Conservation (phyloP, 108 stramenopile genomes). For the Cyclotella kingstonii region DNA sequence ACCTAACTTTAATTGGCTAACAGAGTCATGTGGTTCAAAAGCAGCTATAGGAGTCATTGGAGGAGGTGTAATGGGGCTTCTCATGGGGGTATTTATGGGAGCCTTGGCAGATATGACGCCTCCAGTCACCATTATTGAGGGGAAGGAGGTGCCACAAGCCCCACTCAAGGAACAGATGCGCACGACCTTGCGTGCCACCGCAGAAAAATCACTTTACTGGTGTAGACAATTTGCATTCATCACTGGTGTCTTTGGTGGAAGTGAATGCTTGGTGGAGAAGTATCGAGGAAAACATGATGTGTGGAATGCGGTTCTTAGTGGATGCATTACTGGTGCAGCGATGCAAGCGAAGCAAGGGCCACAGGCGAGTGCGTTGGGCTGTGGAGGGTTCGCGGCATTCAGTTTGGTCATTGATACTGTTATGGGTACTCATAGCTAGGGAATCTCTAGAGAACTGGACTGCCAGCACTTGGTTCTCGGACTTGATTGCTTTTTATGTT, state of each 20-base stretch:
- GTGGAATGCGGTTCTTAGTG: slow-evolving; percentile 88
- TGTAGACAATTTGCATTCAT: slow-evolving; percentile 91
- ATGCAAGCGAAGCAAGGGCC: slow-evolving; percentile 89
- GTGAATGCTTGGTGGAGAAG: slow-evolving; percentile 92
- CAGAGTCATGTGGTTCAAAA: slow-evolving; percentile 80
- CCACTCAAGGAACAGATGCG: slow-evolving; percentile 81
- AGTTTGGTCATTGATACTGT: slow-evolving; percentile 87
- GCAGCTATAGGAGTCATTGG: slow-evolving; percentile 86
- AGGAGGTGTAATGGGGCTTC: slow-evolving; percentile 81
- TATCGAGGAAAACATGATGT: slow-evolving; percentile 91
- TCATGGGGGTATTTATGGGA: slow-evolving; percentile 91
- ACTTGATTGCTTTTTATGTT: too few relatives aligned
- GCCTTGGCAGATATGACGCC: slow-evolving; percentile 86
- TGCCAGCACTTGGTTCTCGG: too few relatives aligned
- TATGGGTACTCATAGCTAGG: slow-evolving; percentile 70
- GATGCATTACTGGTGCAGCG: slow-evolving; percentile 91
- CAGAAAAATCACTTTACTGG: slow-evolving; percentile 87
- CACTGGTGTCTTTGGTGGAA: slow-evolving; percentile 88
- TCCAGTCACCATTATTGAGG: slow-evolving; percentile 77
- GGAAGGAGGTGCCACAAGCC: slow-evolving; percentile 85
- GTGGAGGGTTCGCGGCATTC: slow-evolving; percentile 95
- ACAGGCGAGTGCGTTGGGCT: slow-evolving; percentile 88
- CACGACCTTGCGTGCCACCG: slow-evolving; percentile 72
- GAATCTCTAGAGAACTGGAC: too few relatives aligned
- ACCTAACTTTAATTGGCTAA: slow-evolving; percentile 81